Evolutionary conservation across 164 flowering plant species (phyloP).

Genomic region (Cinnamomum chago): DNA sequence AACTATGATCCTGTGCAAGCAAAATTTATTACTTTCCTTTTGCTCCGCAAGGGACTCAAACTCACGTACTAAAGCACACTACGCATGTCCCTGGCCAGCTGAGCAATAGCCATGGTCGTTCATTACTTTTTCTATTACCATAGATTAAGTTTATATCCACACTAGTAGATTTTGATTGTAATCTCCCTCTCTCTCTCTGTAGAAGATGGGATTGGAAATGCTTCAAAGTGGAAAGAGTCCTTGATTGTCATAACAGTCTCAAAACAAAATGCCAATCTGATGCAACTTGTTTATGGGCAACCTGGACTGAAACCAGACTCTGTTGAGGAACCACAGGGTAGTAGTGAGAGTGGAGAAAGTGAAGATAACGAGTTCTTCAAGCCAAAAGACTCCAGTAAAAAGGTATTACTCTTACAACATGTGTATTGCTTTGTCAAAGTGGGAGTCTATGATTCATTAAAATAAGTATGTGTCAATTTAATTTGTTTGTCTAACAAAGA

Average conservation of each 20-base stretch:
- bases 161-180: too few relatives aligned
- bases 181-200: not conserved
- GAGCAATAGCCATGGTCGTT: too few relatives aligned
- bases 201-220: slow-evolving; percentile 60
- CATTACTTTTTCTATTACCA: too few relatives aligned
- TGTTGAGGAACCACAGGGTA: slow-evolving; percentile 25
- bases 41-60: too few relatives aligned
- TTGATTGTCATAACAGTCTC: slow-evolving; percentile 42
- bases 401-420: slow-evolving; percentile 35
- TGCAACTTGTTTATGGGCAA: slow-evolving; percentile 85
- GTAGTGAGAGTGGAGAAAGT: slow-evolving; percentile 55
- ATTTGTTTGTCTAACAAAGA: not conserved
- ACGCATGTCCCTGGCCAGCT: too few relatives aligned
- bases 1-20: too few relatives aligned
- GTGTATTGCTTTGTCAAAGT: not conserved
- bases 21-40: too few relatives aligned
- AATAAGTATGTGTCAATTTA: not conserved
- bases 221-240: slow-evolving; percentile 77
- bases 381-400: slow-evolving; percentile 62
- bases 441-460: not conserved
- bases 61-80: too few relatives aligned
- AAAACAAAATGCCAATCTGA: slow-evolving; percentile 52
- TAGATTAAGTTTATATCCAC: too few relatives aligned
- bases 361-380: slow-evolving; percentile 75
- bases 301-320: slow-evolving; percentile 25